Evolutionary conservation across 2,329 filamentous ascomycete genomes (phyloP).

Genomic region (Arthrobotrys musiformis): DNA sequence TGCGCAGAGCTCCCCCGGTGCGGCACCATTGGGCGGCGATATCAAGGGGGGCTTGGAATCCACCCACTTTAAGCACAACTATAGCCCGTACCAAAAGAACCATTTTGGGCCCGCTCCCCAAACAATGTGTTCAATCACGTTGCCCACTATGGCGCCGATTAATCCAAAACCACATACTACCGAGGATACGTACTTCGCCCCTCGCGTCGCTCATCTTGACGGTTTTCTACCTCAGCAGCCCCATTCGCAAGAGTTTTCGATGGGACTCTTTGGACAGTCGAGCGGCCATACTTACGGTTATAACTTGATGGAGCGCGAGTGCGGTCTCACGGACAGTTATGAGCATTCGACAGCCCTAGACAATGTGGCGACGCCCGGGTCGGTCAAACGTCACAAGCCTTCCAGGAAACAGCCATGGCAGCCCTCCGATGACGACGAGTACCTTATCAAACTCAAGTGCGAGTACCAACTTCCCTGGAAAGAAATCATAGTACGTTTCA

Average conservation of each 20-base stretch:
- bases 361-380: constrained; percentile 31
- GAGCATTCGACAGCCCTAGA: constrained; percentile 41
- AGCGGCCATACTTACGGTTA: constrained; percentile 3
- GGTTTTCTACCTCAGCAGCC: constrained; percentile 29
- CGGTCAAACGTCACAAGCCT: constrained; percentile 39
- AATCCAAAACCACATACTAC: constrained; percentile 42
- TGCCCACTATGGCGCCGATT: constrained; percentile 31
- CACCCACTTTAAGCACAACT: constrained; percentile 28
- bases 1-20: constrained; percentile 45
- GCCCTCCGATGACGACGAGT: constrained; percentile 60
- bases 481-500: constrained; percentile 60
- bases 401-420: constrained; percentile 57
- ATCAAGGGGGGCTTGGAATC: constrained; percentile 39
- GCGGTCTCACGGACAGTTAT: constrained; percentile 24
- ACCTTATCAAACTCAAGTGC: constrained; percentile 61
- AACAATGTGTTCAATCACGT: constrained; percentile 35
- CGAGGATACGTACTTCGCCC: constrained; percentile 36
- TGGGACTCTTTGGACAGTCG: constrained; percentile 28
- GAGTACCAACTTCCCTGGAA: constrained; percentile 61
- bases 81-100: constrained; percentile 42
- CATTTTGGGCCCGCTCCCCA: constrained; percentile 33
- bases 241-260: constrained; percentile 36
- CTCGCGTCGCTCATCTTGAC: constrained; percentile 37
- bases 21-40: constrained; percentile 31
- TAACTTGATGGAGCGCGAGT: constrained; percentile 31